phyloP scores from a whole-genome alignment of 345 rosid genomes.

The Carallia brachiata region DNA sequence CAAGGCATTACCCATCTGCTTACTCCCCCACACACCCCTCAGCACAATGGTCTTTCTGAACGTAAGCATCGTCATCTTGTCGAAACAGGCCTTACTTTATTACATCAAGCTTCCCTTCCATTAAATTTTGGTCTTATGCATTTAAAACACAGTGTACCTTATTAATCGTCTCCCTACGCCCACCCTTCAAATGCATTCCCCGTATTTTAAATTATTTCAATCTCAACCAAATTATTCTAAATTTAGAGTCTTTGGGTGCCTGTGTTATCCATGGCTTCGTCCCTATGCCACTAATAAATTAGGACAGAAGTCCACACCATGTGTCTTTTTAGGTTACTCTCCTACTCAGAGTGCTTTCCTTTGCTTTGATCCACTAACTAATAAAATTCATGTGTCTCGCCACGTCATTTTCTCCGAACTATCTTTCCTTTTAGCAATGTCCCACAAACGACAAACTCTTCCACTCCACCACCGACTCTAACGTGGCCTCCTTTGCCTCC shows the following conservation, averaged over 20 bases:
- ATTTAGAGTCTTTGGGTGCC: neutral
- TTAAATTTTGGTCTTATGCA: neutral
- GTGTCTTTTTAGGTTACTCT: slow-evolving; percentile 3
- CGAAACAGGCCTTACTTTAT: neutral
- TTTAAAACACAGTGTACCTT: too few species aligned
- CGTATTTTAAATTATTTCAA: neutral
- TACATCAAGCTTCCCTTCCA: neutral
- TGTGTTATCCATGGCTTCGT: neutral
- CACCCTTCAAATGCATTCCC: neutral
- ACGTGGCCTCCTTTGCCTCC: too few species aligned
- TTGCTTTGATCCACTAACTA: neutral
- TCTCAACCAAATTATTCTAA: neutral
- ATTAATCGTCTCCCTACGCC: neutral
- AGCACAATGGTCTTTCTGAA: slow-evolving; percentile 7
- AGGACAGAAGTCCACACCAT: neutral
- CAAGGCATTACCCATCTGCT: neutral
- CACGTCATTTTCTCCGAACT: slow-evolving; percentile 1
- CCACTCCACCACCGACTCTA: too few species aligned
- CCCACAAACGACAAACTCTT: too few species aligned
- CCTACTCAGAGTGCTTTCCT: too few species aligned
- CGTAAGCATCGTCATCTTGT: neutral
- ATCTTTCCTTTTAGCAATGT: neutral
- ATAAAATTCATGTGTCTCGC: neutral
- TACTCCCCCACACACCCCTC: neutral
- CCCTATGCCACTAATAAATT: slow-evolving; percentile 3